Conservation (phyloP, 208 protist genomes). For the Trypanosoma mega region DNA sequence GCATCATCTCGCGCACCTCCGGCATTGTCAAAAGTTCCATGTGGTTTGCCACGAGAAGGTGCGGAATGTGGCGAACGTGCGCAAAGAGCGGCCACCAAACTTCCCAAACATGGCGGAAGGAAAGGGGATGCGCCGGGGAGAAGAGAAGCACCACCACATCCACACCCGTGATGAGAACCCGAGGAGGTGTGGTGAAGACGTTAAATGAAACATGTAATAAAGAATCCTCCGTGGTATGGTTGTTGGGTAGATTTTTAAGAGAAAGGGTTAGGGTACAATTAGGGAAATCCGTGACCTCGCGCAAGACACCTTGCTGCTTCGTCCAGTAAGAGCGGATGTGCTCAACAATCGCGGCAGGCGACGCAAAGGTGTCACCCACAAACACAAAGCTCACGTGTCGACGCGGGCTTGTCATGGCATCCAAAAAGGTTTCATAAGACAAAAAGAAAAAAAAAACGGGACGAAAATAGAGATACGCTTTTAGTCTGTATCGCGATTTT, state of each 20-base stretch:
- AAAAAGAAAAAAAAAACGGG: conserved; percentile 1
- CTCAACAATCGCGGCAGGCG: neutral
- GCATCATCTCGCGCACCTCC: conserved; percentile 7
- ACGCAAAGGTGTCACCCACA: conserved; percentile 9
- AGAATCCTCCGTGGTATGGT: neutral
- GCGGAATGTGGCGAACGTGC: conserved; percentile 8
- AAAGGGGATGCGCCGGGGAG: conserved; percentile 16
- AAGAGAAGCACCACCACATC: conserved; percentile 13
- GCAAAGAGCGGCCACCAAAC: conserved; percentile 22
- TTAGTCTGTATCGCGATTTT: too few species aligned
- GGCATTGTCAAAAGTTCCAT: conserved; percentile 14
- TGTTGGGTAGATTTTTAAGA: neutral
- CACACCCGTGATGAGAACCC: conserved; percentile 11
- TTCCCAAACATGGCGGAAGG: conserved; percentile 19
- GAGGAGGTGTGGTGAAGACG: conserved; percentile 6
- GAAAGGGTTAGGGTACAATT: neutral
- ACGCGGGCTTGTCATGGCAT: neutral
- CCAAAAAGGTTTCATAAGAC: too few species aligned
- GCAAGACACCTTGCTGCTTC: neutral
- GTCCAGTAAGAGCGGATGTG: neutral
- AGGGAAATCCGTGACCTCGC: neutral
- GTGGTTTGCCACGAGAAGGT: conserved; percentile 6
- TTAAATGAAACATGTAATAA: conserved; percentile 11
- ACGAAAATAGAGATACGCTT: too few species aligned
- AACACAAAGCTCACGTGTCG: neutral